phyloP scores from a whole-genome alignment of 2,329 filamentous ascomycete genomes.

The Ophiostoma himal-ulmi region DNA sequence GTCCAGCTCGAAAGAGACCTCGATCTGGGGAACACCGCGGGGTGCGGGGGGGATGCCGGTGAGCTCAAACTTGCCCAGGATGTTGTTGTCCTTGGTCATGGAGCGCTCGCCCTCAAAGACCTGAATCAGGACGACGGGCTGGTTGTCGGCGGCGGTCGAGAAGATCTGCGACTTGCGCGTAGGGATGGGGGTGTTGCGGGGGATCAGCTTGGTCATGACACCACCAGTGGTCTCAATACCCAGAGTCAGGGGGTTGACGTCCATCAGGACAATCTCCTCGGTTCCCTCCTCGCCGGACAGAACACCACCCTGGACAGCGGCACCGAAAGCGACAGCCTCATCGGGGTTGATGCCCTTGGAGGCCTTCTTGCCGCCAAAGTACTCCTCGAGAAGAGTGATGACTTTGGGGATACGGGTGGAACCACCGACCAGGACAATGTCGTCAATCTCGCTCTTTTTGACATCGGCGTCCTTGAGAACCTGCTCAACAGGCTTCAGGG shows the following conservation, averaged over 20 bases:
- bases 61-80: conserved; percentile 96
- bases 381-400: conserved; percentile 88
- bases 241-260: conserved; percentile 92
- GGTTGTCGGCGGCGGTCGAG: conserved; percentile 94
- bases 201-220: conserved; percentile 96
- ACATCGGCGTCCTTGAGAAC: conserved; percentile 97
- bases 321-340: conserved; percentile 96
- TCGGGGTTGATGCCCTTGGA: conserved; percentile 99
- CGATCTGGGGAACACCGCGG: conserved; percentile 94
- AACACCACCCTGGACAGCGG: conserved; percentile 94
- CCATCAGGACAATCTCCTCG: conserved; percentile 82
- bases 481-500: conserved; percentile 96
- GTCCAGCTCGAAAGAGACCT: conserved; percentile 96
- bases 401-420: conserved; percentile 99
- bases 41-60: conserved; percentile 92
- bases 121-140: conserved; percentile 91
- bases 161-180: conserved; percentile 98
- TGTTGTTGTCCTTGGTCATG: conserved; percentile 95
- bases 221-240: conserved; percentile 97
- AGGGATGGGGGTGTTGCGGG: conserved; percentile 88
- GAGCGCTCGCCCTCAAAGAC: conserved; percentile 91
- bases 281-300: conserved; percentile 82
- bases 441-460: conserved; percentile 89
- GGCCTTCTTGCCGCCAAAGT: conserved; percentile 90
- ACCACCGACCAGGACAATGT: conserved; percentile 96